Percentiles rank a stretch among this genome's conserved stretches.
Conservation (phyloP, 192 early-diverging fungal genomes). For the Globomyces pollinis-pini region DNA sequence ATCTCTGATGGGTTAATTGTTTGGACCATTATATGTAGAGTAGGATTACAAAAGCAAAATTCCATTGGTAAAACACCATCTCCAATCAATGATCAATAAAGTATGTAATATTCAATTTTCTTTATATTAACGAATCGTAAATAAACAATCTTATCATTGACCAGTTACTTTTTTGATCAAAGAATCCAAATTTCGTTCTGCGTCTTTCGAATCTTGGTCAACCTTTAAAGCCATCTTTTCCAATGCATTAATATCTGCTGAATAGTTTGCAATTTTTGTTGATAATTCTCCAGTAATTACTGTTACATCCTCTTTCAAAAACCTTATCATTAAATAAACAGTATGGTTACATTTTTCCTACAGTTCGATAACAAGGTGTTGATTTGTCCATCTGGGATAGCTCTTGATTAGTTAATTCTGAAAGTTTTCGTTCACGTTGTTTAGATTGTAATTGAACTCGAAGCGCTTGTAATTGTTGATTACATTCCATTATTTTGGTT, state of each 20-base stretch:
- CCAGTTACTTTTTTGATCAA: conserved; percentile 4
- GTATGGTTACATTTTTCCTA: not conserved
- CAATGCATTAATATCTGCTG: not conserved
- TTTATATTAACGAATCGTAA: too few relatives aligned
- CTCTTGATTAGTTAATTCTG: not conserved
- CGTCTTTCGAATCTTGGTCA: not conserved
- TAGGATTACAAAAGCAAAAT: too few relatives aligned
- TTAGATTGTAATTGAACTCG: not conserved
- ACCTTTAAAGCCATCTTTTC: conserved; percentile 11
- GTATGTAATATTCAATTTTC: too few relatives aligned
- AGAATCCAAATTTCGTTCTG: conserved; percentile 5
- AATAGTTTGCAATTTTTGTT: not conserved
- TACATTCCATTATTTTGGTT: not conserved
- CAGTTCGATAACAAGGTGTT: not conserved
- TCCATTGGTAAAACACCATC: too few relatives aligned
- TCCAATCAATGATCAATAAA: too few relatives aligned
- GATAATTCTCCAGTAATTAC: not conserved
- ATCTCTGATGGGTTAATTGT: too few relatives aligned
- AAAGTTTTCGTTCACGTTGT: conserved; percentile 1
- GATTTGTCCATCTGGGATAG: not conserved
- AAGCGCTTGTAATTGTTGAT: not conserved
- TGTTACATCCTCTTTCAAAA: conserved; percentile 1
- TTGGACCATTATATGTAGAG: too few relatives aligned
- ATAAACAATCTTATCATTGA: too few relatives aligned
- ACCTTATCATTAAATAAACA: too few relatives aligned